Conservation (phyloP, 2,329 filamentous ascomycete genomes). For the Hypocrella siamensis region DNA sequence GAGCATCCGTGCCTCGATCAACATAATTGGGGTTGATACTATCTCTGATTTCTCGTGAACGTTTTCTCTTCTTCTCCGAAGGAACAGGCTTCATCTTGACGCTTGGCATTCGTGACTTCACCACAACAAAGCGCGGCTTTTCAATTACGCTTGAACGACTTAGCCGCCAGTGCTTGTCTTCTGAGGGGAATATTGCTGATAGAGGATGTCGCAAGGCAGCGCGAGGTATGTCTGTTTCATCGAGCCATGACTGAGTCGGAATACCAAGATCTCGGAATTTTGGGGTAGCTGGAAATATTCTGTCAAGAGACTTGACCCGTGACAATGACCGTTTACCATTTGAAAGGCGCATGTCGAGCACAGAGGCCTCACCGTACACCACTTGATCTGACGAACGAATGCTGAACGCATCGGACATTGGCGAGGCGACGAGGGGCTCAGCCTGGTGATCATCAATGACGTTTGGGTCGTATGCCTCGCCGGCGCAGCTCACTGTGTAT, state of each 20-base stretch:
- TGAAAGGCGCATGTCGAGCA: constrained; percentile 19
- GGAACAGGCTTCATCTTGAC: constrained; percentile 15
- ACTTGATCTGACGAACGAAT: constrained; percentile 19
- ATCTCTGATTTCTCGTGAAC: constrained; percentile 8
- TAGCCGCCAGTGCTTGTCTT: constrained; percentile 7
- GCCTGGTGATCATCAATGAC: constrained; percentile 6
- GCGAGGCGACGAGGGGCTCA: constrained; percentile 12
- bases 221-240: constrained; percentile 6
- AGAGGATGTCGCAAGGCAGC: constrained; percentile 7
- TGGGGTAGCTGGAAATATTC: constrained; percentile 14
- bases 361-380: constrained; percentile 22
- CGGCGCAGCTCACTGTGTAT: constrained; percentile 17
- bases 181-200: constrained; percentile 12
- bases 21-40: constrained; percentile 15
- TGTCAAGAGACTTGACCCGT: constrained; percentile 22
- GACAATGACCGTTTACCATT: constrained; percentile 10
- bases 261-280: constrained; percentile 17
- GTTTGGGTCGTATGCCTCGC: constrained; percentile 14
- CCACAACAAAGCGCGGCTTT: constrained; percentile 11
- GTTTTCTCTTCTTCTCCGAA: constrained; percentile 13
- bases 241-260: constrained; percentile 8
- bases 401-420: constrained; percentile 18
- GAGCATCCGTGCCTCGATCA: constrained; percentile 24
- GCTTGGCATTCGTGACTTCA: constrained; percentile 12
- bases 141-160: constrained; percentile 12